Evolutionary conservation across 2,329 filamentous ascomycete species (phyloP).

Genomic region (Teratosphaeria epicoccoides): DNA sequence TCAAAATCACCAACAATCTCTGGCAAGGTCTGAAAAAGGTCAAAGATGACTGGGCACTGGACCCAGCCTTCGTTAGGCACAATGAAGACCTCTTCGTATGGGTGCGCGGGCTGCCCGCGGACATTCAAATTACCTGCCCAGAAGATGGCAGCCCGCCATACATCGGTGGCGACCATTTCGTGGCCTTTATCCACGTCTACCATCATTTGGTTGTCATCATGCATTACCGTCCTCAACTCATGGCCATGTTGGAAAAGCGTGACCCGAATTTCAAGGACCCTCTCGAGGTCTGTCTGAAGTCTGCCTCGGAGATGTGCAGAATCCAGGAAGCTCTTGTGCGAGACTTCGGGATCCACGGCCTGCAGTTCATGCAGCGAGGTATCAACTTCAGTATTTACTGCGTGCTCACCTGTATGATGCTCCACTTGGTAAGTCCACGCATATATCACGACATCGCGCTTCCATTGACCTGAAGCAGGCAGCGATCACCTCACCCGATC

Average conservation of each 20-base stretch:
- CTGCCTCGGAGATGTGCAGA: conserved; percentile 75
- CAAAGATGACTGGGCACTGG: conserved; percentile 74
- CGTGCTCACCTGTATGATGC: conserved; percentile 79
- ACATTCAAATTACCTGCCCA: conserved; percentile 69
- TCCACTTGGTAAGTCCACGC: conserved; percentile 67
- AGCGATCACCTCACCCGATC: conserved; percentile 85
- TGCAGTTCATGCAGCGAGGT: conserved; percentile 85
- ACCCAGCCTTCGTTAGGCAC: conserved; percentile 70
- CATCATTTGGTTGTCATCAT: conserved; percentile 78
- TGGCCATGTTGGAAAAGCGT: conserved; percentile 60
- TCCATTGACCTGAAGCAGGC: conserved; percentile 41
- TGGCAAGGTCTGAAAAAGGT: conserved; percentile 65
- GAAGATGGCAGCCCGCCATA: conserved; percentile 69
- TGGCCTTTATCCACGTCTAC: conserved; percentile 83
- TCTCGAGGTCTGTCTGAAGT: conserved; percentile 74
- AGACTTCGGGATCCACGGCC: conserved; percentile 64
- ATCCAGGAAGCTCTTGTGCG: conserved; percentile 74
- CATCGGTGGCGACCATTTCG: conserved; percentile 67
- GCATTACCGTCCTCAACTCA: conserved; percentile 76
- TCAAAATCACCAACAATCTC: conserved; percentile 64
- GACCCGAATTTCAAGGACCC: conserved; percentile 78
- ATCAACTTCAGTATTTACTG: conserved; percentile 95
- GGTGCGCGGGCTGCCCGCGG: conserved; percentile 64
- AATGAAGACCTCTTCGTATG: conserved; percentile 68
- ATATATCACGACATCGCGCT: background rate